Base-by-base conservation (phyloP, 2,329 filamentous ascomycete species). In the Talaromyces sp. region DNA sequence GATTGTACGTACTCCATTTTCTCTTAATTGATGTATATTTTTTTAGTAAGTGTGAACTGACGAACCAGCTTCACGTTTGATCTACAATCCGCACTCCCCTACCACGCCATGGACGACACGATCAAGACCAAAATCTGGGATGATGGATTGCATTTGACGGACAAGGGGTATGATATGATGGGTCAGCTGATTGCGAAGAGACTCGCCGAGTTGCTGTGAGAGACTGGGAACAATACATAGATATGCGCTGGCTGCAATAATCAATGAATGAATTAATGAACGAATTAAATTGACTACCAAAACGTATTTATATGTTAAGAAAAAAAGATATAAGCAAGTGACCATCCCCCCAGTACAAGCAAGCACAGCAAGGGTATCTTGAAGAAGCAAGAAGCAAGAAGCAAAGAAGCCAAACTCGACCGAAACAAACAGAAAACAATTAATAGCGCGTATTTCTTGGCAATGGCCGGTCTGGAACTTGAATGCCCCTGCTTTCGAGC, bases 151-250 rank as follows among this genome's bases (percentile, higher is more conserved):
- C 86, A 89, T 73, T 77, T 88, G 10, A 83, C 81, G 0, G 71
- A 76, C 0, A 78, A 76, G 7, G 87, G 87, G 8, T 89, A 89
- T 75, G 80, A 87, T 68, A 75, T 84, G 67, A 84, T 89, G 78
- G 87, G 86, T 1, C 76, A 80, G 44, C 77, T 82, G 61, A 77
- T 89, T 56, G 86, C 81, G 54, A 77, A 81, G 27, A 78, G 75
- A 32, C 71, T 89, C 10, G 74, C 84, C 53, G 75, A 78, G 32
- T 73, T 87, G 47, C 28, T 64, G 6, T 17, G 15, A 9, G 25
- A 11, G 28, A 30, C 25, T n/a, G 5, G 4, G 5, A 39, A n/a
- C 17, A 39, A 39, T n/a, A 39, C 44, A 10, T 47, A 10, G 13
- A 39, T 39, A n/a, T 39, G 36, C 36, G 15, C 36, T 39, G 36